Evolutionary conservation across 768 basidiomycete genomes (phyloP), one percentile per base, ranked within the genome.

Genomic region (Lactarius hengduanensis): DNA sequence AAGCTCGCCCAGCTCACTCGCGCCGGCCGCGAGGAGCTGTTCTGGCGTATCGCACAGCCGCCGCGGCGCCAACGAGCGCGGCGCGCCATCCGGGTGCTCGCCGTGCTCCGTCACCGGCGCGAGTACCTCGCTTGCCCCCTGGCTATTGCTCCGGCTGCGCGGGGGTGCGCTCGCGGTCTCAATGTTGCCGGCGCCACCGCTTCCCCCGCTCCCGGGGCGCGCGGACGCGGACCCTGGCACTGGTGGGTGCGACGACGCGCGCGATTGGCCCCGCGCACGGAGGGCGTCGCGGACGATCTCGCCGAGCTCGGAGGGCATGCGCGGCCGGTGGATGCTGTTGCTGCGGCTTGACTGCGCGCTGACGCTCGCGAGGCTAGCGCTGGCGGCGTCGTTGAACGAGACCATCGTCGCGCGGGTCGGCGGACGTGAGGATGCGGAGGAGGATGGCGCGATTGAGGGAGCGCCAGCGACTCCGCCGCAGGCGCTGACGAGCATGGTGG

Each of bases 21-120:
- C 9, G 3, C 59, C 59, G 6, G 40, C 47, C 2, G 34, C 45
- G 4, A 40, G 26, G 1, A 47, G 34, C 47, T 61, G 40, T 4
- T 61, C 64, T 20, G 59, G 54, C 26, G 64, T 45, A 6, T 45
- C 53, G n/a, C 59, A 43, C 41, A 45, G 20, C 43, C 53, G 40
- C 1, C 54, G 59, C 5, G 53, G 59, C 15, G 28, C 9, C 9
- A 26, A 10, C 13, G 28, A 38, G 13, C 50, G 34, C 15, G 26
- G 47, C 10, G 22, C 20, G 10, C 57, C 61, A 3, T 43, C 62
- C 18, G 57, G 50, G 10, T 26, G 50, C 26, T 68, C 69, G 36
- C 67, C 67, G 11, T 61, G 63, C 43, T 70, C 69, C 50, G 69
- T 70, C 15, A 70, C 69, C 1, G 69, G 67, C 30, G 69, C 57